Evolutionary conservation across 257 asterid genomes (phyloP).

Genomic region (Rubia yunnanensis): DNA sequence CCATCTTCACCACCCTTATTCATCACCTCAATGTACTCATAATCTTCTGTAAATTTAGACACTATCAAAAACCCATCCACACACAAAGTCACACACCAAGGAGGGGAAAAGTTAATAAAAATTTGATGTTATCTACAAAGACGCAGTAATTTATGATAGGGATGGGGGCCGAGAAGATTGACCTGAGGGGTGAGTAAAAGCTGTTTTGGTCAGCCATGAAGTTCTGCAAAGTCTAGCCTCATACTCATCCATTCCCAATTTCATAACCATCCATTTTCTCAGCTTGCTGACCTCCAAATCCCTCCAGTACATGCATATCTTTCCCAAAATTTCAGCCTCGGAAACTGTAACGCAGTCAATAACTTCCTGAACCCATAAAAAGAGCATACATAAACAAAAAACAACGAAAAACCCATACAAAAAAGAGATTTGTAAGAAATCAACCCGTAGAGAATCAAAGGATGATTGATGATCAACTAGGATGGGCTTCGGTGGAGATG

Average conservation of each 20-base stretch:
- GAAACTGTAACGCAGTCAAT: constrained; percentile 35
- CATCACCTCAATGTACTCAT: constrained; percentile 55
- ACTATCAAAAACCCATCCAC: neutral
- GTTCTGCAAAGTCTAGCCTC: constrained; percentile 52
- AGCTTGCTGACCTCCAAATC: constrained; percentile 25
- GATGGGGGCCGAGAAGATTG: neutral
- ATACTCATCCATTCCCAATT: constrained; percentile 35
- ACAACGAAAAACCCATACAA: too few species aligned
- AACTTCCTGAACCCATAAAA: constrained; percentile 27
- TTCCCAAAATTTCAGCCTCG: constrained; percentile 39
- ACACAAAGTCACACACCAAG: neutral
- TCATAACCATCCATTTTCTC: constrained; percentile 36
- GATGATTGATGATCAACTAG: constrained; percentile 22
- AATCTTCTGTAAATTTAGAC: constrained; percentile 27
- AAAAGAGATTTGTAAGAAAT: neutral
- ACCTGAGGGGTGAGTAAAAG: constrained; percentile 42
- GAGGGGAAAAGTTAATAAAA: neutral
- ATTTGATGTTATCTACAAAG: neutral
- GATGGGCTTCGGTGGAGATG: constrained; percentile 19
- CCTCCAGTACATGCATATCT: constrained; percentile 30
- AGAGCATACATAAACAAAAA: neutral
- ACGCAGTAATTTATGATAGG: neutral
- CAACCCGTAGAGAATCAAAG: constrained; percentile 32
- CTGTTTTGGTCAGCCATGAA: constrained; percentile 34
- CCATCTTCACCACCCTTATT: constrained; percentile 16